These are phyloP conservation scores for Populus nigra DNA, from an alignment of 345 rosid genomes.

Conservation along the genomic window DNA sequence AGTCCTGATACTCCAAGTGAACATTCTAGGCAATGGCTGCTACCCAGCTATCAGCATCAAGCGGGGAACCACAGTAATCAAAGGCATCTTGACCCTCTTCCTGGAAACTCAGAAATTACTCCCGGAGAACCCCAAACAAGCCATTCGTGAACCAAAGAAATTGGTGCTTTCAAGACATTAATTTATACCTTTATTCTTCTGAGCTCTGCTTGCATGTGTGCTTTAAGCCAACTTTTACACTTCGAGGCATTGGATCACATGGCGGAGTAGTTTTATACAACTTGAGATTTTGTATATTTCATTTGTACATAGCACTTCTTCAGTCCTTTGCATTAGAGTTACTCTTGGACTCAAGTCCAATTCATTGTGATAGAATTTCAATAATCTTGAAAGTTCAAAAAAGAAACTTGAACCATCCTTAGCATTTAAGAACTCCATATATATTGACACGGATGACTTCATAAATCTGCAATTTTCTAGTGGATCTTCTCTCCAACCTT, in stretches of 20 bases:
- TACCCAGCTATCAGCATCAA: constrained; percentile 17
- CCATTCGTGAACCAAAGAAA: constrained; percentile 5
- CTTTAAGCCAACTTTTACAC: neutral
- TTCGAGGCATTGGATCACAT: neutral
- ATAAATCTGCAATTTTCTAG: too few species aligned
- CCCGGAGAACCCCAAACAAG: constrained; percentile 12
- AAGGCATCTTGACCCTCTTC: constrained; percentile 4
- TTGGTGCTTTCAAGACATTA: neutral
- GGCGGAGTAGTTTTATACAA: neutral
- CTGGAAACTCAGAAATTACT: constrained; percentile 15
- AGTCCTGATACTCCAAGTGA: constrained; percentile 27
- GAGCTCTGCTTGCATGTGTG: neutral
- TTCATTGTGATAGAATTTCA: neutral
- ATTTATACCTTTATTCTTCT: neutral
- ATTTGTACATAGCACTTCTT: constrained; percentile 19
- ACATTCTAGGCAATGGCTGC: constrained; percentile 31
- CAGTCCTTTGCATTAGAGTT: neutral
- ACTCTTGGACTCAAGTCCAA: neutral
- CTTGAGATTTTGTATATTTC: constrained; percentile 6
- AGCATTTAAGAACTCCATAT: neutral
- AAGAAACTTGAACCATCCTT: neutral
- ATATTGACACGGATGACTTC: neutral
- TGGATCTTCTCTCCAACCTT: neutral
- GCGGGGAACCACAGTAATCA: constrained; percentile 21
- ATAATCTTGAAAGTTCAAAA: neutral